Conservation (phyloP, 164 flowering plant species). For the Echeveria elegans region DNA sequence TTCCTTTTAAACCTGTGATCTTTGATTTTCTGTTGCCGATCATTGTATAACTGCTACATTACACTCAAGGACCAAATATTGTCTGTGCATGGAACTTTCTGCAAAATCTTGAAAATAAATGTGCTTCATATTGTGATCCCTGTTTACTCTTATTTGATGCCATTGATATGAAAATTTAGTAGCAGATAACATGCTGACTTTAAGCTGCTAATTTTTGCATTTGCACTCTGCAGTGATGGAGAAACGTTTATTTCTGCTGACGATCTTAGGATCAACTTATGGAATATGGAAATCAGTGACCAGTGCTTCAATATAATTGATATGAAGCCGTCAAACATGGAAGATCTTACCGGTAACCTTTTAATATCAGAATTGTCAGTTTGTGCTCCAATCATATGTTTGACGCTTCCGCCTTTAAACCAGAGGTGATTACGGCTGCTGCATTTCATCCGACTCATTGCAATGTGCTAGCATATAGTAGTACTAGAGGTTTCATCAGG, state of each 20-base stretch:
- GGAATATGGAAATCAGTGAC: slow-evolving; percentile 74
- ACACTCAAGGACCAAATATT: background rate
- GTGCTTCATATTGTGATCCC: background rate
- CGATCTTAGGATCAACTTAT: slow-evolving; percentile 78
- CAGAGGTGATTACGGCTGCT: slow-evolving; percentile 87
- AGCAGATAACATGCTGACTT: background rate
- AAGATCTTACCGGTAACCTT: slow-evolving; percentile 65
- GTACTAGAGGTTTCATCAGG: slow-evolving; percentile 71
- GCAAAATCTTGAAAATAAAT: background rate
- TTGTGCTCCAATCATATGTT: too few species aligned
- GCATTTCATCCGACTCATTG: slow-evolving; percentile 80
- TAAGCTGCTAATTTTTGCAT: too few species aligned
- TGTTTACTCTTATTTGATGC: too few species aligned
- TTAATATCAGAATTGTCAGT: background rate
- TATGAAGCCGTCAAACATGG: slow-evolving; percentile 80
- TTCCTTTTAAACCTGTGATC: background rate
- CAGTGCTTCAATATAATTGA: slow-evolving; percentile 84
- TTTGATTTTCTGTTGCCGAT: background rate
- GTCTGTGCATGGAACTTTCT: background rate
- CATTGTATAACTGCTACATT: background rate
- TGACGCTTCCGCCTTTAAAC: background rate
- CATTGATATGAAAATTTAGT: background rate
- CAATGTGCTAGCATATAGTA: slow-evolving; percentile 75
- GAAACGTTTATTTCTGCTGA: slow-evolving; percentile 85
- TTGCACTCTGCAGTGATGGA: slow-evolving; percentile 67